A percentile compares a stretch with the other conserved stretches of the same genome.
Conservation (phyloP, 2,329 filamentous ascomycete genomes). For the Harringtonia lauricola region DNA sequence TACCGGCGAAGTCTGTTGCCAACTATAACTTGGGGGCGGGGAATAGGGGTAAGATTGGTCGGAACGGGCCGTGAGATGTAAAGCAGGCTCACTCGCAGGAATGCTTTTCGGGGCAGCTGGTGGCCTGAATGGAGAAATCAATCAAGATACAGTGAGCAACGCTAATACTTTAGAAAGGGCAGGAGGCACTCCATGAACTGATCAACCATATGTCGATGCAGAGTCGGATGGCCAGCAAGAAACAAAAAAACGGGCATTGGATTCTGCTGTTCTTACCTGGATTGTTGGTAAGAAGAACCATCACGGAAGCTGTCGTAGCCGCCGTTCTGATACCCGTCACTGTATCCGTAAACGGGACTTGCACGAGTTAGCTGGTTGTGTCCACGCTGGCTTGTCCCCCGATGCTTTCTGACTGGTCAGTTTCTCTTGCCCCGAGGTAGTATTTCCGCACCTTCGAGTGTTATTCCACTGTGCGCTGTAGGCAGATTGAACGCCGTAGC, state of each 20-base stretch:
- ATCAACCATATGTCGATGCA: not conserved
- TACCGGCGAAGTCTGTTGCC: constrained; percentile 15
- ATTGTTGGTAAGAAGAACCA: constrained; percentile 15
- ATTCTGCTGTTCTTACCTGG: constrained; percentile 18
- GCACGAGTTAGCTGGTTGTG: constrained; percentile 13
- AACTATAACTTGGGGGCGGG: constrained; percentile 7
- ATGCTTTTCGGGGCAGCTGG: constrained; percentile 20
- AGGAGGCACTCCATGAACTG: not conserved
- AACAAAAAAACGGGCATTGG: not conserved
- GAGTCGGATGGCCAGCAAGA: not conserved
- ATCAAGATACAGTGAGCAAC: constrained; percentile 25
- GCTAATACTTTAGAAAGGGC: constrained; percentile 27
- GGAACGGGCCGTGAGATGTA: constrained; percentile 19
- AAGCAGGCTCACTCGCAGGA: constrained; percentile 27
- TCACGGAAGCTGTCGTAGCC: constrained; percentile 21
- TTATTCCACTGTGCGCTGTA: constrained; percentile 7
- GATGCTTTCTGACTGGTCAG: not conserved
- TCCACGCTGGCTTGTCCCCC: not conserved
- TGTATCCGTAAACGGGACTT: constrained; percentile 19
- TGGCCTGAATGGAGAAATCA: constrained; percentile 4
- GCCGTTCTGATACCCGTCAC: constrained; percentile 20
- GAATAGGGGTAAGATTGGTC: constrained; percentile 8
- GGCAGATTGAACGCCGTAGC: constrained; percentile 4
- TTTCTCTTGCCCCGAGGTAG: not conserved
- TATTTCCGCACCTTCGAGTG: constrained; percentile 11